These are phyloP conservation scores for Colletotrichum liriopes DNA, from an alignment of 2,329 filamentous ascomycete genomes.

Conservation along the genomic window DNA sequence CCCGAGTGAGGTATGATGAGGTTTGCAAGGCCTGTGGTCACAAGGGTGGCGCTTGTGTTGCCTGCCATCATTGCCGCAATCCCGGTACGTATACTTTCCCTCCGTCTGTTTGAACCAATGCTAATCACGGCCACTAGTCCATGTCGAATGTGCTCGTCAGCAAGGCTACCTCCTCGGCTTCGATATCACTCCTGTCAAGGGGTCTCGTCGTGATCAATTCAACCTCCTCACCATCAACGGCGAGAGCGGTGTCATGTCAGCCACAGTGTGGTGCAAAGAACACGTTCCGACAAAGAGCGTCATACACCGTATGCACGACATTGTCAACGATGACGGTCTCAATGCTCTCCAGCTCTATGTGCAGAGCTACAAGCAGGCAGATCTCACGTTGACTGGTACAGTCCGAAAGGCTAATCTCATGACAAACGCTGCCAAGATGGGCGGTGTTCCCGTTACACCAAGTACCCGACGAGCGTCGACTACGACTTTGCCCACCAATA, in stretches of 20 bases:
- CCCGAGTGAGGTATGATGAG: constrained; percentile 80
- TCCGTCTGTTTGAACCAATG: constrained; percentile 47
- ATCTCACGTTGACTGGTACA: constrained; percentile 90
- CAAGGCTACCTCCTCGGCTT: constrained; percentile 89
- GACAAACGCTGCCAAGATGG: constrained; percentile 73
- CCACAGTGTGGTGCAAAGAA: constrained; percentile 92
- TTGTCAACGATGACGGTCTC: constrained; percentile 78
- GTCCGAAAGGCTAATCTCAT: constrained; percentile 91
- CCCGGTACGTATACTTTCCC: constrained; percentile 55
- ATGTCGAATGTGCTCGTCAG: constrained; percentile 92
- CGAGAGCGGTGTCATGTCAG: constrained; percentile 87
- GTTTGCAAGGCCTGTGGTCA: constrained; percentile 88
- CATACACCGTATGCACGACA: constrained; percentile 85
- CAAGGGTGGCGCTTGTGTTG: constrained; percentile 82
- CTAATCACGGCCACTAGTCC: constrained; percentile 67
- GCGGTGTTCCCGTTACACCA: constrained; percentile 52
- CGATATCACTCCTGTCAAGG: constrained; percentile 91
- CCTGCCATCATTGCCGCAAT: constrained; percentile 81
- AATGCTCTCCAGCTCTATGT: constrained; percentile 91
- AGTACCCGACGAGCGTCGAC: constrained; percentile 71
- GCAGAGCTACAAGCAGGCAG: constrained; percentile 94
- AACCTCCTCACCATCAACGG: constrained; percentile 85
- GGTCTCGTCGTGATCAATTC: constrained; percentile 85
- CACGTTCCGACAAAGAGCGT: constrained; percentile 81
- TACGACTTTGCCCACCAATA: constrained; percentile 55